Base-by-base conservation (phyloP, 106 monocot genomes). In the Dioscorea zingiberensis region DNA sequence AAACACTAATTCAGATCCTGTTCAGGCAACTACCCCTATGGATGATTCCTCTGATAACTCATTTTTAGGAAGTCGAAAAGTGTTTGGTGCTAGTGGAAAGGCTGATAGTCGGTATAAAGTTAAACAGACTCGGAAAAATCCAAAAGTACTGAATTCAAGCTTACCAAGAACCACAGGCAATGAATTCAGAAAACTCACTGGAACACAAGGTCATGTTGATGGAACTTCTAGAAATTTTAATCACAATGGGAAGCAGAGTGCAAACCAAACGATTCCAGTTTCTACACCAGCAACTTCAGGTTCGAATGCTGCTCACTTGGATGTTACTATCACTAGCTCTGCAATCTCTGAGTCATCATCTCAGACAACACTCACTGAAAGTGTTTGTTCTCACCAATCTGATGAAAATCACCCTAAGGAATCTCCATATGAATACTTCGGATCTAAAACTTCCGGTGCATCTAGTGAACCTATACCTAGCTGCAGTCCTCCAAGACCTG, bases 381-480 rank as follows among this genome's bases (percentile, higher is more conserved):
- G 44, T 48, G 18, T 19, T 21, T 45, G 44, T 54, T 59, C 54
- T 27, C 26, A 60, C 26, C 22, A 44, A 5, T 47, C 26, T 24
- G 70, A 71, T 21, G 44, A 8, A 56, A 25, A 25, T 1, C 58
- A 24, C 22, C 22, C 32, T 58, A 76, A 53, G 66, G 69, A 48
- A 58, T 71, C 75, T 27, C 67, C 83, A 15, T 74, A 72, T 51
- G 30, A 78, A 16, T 75, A 67, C 62, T 64, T 60, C 53, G 19
- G 27, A 26, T 54, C 21, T 47, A 51, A 16, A 18, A 59, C 54
- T 1, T 63, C 44, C 19, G 59, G n/a, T 8, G 8, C 47, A 3
- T 59, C 65, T 49, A 58, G 23, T 54, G 76, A 54, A 10, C 59
- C 74, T 48, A 38, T 51, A 47, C 19, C 55, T 10, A 58, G 21